A percentile compares a stretch with the other conserved stretches of the same genome.
Conservation (phyloP, 1,284 basidiomycete genomes). For the Pseudozyma tsukubaensis region DNA sequence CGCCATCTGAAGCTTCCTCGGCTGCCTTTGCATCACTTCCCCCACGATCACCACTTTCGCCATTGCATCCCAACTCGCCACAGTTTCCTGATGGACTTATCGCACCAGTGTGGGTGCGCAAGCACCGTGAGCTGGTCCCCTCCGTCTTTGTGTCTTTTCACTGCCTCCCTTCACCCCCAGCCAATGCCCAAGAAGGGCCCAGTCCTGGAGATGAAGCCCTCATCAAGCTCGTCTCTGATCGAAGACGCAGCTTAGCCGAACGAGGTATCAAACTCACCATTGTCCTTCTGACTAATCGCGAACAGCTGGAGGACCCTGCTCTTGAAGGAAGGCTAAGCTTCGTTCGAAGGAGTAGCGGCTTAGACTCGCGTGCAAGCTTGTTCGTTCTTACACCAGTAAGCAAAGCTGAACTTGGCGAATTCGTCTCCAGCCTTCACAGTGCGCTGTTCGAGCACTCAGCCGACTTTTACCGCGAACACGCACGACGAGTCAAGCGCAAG, state of each 20-base stretch:
- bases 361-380: conserved; percentile 89
- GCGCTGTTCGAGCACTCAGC: conserved; percentile 87
- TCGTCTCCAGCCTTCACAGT: conserved; percentile 77
- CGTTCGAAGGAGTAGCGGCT: conserved; percentile 84
- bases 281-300: conserved; percentile 87
- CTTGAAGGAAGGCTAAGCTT: conserved; percentile 85
- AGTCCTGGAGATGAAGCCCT: conserved; percentile 76
- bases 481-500: conserved; percentile 88
- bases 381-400: conserved; percentile 92
- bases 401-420: conserved; percentile 76
- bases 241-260: conserved; percentile 83
- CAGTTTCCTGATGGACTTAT: conserved; percentile 93
- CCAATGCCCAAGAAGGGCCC: conserved; percentile 16
- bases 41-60: conserved; percentile 86
- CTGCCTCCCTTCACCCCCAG: conserved; percentile 71
- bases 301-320: conserved; percentile 74
- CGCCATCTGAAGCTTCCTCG: conserved; percentile 15
- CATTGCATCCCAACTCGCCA: conserved; percentile 85
- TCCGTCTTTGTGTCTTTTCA: conserved; percentile 91
- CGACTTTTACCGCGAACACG: conserved; percentile 92
- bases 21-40: conserved; percentile 49
- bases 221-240: conserved; percentile 77
- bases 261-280: conserved; percentile 92
- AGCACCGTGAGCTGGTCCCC: conserved; percentile 89
- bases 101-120: conserved; percentile 95